Evolutionary conservation across 352 stramenopile species (phyloP), one percentile per base, ranked within the genome.

Genomic region (Globisporangium middletonii): DNA sequence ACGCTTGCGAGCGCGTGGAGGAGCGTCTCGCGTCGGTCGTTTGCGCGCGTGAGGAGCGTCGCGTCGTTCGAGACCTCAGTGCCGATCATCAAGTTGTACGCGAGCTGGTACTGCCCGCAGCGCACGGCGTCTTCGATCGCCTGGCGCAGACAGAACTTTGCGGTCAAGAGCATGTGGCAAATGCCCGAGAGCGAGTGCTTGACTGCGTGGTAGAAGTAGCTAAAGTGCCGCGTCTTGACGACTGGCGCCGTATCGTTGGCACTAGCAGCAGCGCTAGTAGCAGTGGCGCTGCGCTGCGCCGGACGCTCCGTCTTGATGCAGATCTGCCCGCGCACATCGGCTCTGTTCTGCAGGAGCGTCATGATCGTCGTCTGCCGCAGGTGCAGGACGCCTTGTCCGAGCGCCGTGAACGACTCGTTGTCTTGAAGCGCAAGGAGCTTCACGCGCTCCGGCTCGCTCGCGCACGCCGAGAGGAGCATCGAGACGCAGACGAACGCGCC

Each of bases 161-260:
- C 71, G 37, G 72, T 89, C 15, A 92, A 57, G 4, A 92, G 65
- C 67, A 92, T 86, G 60, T 92, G 83, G 44, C 79, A 92, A n/a
- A 92, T 88, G 5, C 79, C 83, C 2, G 79, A 85, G 9, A 89
- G 67, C 7, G 69, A 75, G 53, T 90, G 64, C 59, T 74, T 83
- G 13, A 92, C 79, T 0, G 83, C 83, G 50, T 88, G 75, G 54
- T 88, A 90, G 50, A 90, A 92, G 64, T 88, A 89, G 50, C 83
- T 90, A 18, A 60, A 56, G 1, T 55, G 73, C 38, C 69, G 75
- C n/a, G 67, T 59, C 43, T 52, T 60, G 18, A 42, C 46, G 37
- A 63, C 23, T 26, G 44, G 33, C 18, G 37, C 27, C 16, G 12
- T 27, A 27, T 61, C 37, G 27, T 50, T 28, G 12, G n/a, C n/a